Base-by-base conservation (phyloP, 2,329 filamentous ascomycete genomes). In the Fusarium humuli region DNA sequence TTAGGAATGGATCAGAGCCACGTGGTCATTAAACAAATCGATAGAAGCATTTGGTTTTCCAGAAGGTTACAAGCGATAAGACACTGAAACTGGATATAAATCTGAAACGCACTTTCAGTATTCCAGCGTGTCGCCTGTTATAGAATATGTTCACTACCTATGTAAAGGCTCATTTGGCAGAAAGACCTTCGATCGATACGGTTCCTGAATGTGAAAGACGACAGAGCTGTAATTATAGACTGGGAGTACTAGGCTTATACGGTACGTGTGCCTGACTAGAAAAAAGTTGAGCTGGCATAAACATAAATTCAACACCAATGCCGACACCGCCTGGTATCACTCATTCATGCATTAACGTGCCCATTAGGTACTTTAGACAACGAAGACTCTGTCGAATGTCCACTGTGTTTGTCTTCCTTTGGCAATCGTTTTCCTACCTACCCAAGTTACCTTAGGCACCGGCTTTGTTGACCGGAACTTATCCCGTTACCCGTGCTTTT, bases 1-100 rank as follows among this genome's bases (percentile, higher is more conserved):
- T 23, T 25, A 10, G 18, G 11, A 29, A 34, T 50, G 32, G 32
- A 41, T 52, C 49, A 22, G 34, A 52, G 49, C 49, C 49, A 52
- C 49, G 49, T 52, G 32, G 49, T 52, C 49, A 25, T 52, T 41
- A 5, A n/a, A 37, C 18, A 37, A 37, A 25, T n/a, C 29, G 20
- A 52, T 52, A 13, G 49, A 52, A 52, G 49, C 49, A 52, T 52
- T 41, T n/a, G 12, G 18, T 25, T 52, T 52, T 52, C 49, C 32
- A 52, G 49, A 52, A 52, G 32, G 49, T 41, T 40, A n/a, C 41
- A 52, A 41, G 32, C 49, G 49, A 52, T 22, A 52, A 41, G 32
- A 25, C 30, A 50, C 9, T 23, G 25, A 22, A 34, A 37, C 34
- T 37, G 34, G 14, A 14, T 20, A 18, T 34, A 29, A n/a, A 27